Evolutionary conservation across 1,284 basidiomycete genomes (phyloP), one percentile per base, ranked within the genome.

Genomic region (Phylloporus sp.): DNA sequence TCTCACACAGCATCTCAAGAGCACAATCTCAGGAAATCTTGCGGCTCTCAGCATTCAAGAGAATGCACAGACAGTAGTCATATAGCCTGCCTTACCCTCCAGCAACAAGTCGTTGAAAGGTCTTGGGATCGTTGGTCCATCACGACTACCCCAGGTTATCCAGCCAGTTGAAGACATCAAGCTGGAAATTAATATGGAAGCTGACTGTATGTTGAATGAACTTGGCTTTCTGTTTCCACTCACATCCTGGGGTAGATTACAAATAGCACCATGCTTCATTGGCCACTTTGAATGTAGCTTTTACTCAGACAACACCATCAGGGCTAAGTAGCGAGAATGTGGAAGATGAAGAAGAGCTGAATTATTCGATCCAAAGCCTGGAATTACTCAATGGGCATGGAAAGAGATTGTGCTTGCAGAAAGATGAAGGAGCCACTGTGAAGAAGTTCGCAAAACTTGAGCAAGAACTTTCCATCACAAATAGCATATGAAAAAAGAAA

Each of bases 1-100:
- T 51, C 97, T 97, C 0, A 84, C 90, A 13, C 98, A 97, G 97
- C 93, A 98, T 80, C 84, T 95, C 66, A 91, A 94, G 76, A 96
- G 94, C 75, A 99, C 97, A 6, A 93, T 99, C 68, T 92, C 95
- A 18, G 96, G 95, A 24, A 91, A 96, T 70, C 80, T 93, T 66
- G 98, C 96, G 0, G 90, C 94, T 24, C 82, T 97, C 32, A 96
- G 96, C 24, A 83, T 92, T 64, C 84, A 85, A 68, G 89, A 92
- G 72, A 85, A 74, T 66, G 86, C 83, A 24, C 79, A 86, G 62
- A 76, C 78, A 15, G 81, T 84, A 63, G 77, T 74, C 8, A 68
- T 66, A 42, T 75, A 74, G 50, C 66, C 68, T 59, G 60, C 72
- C 61, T 73, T 78, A 52, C 80, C 76, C 63, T 85, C 86, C 49